Evolutionary conservation across 345 rosid species (phyloP).

Genomic region (Salix exigua): DNA sequence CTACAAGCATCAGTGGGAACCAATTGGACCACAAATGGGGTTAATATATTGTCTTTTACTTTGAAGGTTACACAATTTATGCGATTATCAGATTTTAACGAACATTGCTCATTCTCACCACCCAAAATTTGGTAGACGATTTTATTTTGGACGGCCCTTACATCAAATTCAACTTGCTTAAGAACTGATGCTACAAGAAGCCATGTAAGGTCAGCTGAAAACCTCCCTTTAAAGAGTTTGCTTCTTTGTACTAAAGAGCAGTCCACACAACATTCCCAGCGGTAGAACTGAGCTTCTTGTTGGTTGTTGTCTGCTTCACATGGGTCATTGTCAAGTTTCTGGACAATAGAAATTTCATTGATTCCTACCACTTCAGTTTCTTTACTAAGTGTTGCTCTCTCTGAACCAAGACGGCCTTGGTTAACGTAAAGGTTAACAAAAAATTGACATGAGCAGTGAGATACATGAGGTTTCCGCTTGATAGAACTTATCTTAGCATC

Average conservation of each 20-base stretch:
- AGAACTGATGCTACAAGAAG: conserved; percentile 58
- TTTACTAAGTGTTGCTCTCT: conserved; percentile 47
- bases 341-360: conserved; percentile 57
- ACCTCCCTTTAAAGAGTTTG: conserved; percentile 60
- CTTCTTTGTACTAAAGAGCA: conserved; percentile 42
- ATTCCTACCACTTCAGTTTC: conserved; percentile 43
- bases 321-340: conserved; percentile 46
- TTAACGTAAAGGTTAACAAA: conserved; percentile 49
- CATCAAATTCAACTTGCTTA: conserved; percentile 45
- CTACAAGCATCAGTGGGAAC: conserved; percentile 15
- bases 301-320: conserved; percentile 35
- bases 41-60: conserved; percentile 40
- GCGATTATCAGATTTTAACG: conserved; percentile 18
- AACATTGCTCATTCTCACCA: conserved; percentile 26
- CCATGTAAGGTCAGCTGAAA: conserved; percentile 63
- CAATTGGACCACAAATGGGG: conserved; percentile 40
- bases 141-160: conserved; percentile 56
- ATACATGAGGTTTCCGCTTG: conserved; percentile 68
- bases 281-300: conserved; percentile 41
- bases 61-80: conserved; percentile 44
- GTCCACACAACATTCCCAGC: conserved; percentile 71
- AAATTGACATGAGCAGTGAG: conserved; percentile 59
- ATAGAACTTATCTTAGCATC: conserved; percentile 77
- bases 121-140: conserved; percentile 53
- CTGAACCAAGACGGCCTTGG: conserved; percentile 56